Conservation (phyloP, 2,329 filamentous ascomycete genomes). For the Botrytis pseudocinerea region DNA sequence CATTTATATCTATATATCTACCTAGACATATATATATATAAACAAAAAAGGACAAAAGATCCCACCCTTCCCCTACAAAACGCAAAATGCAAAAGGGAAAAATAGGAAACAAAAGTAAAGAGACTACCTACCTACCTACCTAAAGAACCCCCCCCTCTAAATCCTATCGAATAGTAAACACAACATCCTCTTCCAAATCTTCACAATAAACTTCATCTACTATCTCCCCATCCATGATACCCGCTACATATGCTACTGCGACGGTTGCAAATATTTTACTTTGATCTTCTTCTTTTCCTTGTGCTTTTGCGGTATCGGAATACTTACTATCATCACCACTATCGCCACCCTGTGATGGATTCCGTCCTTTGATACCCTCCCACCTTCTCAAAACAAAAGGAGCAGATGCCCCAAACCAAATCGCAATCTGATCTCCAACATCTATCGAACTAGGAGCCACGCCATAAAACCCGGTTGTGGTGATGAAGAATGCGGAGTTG, state of each 20-base stretch:
- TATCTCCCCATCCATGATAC: neutral
- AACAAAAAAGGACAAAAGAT: too few species aligned
- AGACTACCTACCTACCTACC: too few species aligned
- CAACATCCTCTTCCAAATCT: neutral
- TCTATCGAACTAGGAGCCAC: neutral
- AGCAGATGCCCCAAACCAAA: neutral
- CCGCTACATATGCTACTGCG: neutral
- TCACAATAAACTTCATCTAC: conserved; percentile 3
- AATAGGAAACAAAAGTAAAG: too few species aligned
- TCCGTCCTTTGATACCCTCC: neutral
- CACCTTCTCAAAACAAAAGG: neutral
- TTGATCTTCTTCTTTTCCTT: neutral
- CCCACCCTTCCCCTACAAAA: too few species aligned
- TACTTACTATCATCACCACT: neutral
- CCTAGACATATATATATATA: too few species aligned
- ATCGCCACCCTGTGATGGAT: neutral
- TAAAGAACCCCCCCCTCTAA: neutral
- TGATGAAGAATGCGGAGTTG: neutral
- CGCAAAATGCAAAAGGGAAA: too few species aligned
- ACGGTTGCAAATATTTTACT: neutral
- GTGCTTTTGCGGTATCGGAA: neutral
- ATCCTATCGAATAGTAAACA: neutral
- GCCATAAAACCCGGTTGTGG: neutral
- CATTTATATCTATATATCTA: too few species aligned
- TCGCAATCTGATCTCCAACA: neutral